Evolutionary conservation across 1,284 basidiomycete species (phyloP).

Genomic region (Filobasidium uniguttulatum): DNA sequence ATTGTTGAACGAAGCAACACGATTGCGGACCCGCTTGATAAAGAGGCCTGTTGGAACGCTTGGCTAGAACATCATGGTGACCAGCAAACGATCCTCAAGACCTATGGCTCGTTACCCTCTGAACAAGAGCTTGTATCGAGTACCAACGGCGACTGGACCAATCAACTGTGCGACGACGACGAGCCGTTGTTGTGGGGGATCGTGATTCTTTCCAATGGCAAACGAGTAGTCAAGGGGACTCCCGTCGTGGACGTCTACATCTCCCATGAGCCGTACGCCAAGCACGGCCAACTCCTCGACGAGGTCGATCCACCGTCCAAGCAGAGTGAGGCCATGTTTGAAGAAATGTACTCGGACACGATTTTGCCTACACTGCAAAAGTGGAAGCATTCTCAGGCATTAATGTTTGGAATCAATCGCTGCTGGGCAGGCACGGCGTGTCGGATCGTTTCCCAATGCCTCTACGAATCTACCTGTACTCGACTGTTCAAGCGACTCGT

Average conservation of each 20-base stretch:
- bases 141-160: no score
- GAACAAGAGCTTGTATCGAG: not conserved
- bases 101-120: not conserved
- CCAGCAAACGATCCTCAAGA: not conserved
- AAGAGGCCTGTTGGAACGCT: not conserved
- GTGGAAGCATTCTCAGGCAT: not conserved
- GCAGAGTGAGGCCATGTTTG: not conserved
- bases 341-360: not conserved
- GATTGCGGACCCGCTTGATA: not conserved
- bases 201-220: not conserved
- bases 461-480: not conserved
- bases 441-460: not conserved
- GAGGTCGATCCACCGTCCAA: not conserved
- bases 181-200: not conserved
- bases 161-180: not conserved
- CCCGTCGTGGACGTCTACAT: not conserved
- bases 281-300: not conserved
- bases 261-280: not conserved
- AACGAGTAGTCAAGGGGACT: not conserved
- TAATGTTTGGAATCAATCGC: not conserved
- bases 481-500: not conserved
- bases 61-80: not conserved
- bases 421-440: not conserved
- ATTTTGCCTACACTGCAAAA: not conserved
- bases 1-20: not conserved